phyloP scores from a whole-genome alignment of 2,329 filamentous ascomycete species.

The Ambrosiella xylebori region DNA sequence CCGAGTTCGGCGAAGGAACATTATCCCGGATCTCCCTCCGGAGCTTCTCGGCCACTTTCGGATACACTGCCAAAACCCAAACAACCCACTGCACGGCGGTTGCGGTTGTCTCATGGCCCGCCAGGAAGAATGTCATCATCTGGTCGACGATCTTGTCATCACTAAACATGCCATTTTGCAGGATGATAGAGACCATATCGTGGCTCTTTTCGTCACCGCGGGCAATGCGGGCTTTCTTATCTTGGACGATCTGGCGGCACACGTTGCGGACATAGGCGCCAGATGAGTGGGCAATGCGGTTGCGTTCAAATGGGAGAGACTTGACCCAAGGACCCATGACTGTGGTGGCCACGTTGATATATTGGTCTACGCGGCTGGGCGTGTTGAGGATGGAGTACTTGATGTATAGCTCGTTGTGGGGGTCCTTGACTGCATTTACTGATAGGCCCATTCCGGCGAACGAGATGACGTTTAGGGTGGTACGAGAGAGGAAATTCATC shows the following conservation, averaged over 20 bases:
- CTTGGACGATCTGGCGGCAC: slow-evolving; percentile 35
- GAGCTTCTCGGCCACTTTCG: slow-evolving; percentile 54
- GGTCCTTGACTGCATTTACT: slow-evolving; percentile 47
- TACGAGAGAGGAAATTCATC: slow-evolving; percentile 45
- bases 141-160: slow-evolving; percentile 75
- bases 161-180: slow-evolving; percentile 56
- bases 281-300: slow-evolving; percentile 42
- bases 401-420: slow-evolving; percentile 38
- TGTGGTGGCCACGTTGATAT: slow-evolving; percentile 41
- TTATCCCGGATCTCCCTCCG: slow-evolving; percentile 48
- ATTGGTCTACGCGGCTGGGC: slow-evolving; percentile 31
- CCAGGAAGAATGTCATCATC: slow-evolving; percentile 39
- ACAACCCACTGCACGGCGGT: neutral
- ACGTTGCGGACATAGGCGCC: neutral
- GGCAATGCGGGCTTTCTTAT: slow-evolving; percentile 43
- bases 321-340: slow-evolving; percentile 45
- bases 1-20: slow-evolving; percentile 28
- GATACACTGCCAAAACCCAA: neutral
- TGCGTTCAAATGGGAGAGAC: slow-evolving; percentile 51
- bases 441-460: slow-evolving; percentile 54
- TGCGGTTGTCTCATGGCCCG: neutral
- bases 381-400: slow-evolving; percentile 40
- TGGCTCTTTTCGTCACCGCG: slow-evolving; percentile 23
- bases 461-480: slow-evolving; percentile 61
- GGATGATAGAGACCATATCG: slow-evolving; percentile 68